Evolutionary conservation across 139 green algal species (phyloP), one percentile per base, ranked within the genome.

Genomic region (Auxenochlorella pyrenoidosa): DNA sequence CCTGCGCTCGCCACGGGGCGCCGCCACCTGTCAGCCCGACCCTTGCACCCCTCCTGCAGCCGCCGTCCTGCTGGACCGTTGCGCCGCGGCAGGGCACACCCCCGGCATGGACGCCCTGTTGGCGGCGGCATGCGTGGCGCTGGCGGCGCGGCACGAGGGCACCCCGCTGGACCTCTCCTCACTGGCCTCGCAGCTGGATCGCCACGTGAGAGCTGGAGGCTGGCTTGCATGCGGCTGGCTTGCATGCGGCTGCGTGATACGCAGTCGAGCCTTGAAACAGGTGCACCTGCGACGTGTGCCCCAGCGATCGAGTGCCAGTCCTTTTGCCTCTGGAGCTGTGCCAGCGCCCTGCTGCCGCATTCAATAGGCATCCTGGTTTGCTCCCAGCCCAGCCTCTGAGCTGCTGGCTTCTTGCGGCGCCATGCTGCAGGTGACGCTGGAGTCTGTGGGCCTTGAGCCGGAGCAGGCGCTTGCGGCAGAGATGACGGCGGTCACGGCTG

Each of bases 381-480:
- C 59, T 68, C 30, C 66, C 66, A 36, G 32, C 30, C 30, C 30
- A 73, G 13, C 3, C 66, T 40, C 30, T 38, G 2, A 71, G 28
- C 24, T 71, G 63, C 5, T 38, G 28, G 5, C 30, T 34, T 71
- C 28, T 5, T 40, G 32, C 32, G 15, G 66, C 32, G 66, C 32
- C 8, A 5, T 40, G 32, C 66, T 54, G 38, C 73, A 79, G 73
- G 32, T 79, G 40, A 79, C 73, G 0, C 3, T 43, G 77, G 6
- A 54, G 36, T 36, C 15, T 26, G n/a, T 38, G 13, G 79, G 79
- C 1, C 24, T 26, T 0, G 30, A 73, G 58, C 85, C 84, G 59
- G 65, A 41, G 44, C 66, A 60, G 38, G 85, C 89, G 54, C 81
- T 90, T 79, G 75, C 58, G 41, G 54, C 75, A 68, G 73, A 87